Evolutionary conservation across 2,329 filamentous ascomycete genomes (phyloP).

Genomic region (Dactylellina cionopaga): DNA sequence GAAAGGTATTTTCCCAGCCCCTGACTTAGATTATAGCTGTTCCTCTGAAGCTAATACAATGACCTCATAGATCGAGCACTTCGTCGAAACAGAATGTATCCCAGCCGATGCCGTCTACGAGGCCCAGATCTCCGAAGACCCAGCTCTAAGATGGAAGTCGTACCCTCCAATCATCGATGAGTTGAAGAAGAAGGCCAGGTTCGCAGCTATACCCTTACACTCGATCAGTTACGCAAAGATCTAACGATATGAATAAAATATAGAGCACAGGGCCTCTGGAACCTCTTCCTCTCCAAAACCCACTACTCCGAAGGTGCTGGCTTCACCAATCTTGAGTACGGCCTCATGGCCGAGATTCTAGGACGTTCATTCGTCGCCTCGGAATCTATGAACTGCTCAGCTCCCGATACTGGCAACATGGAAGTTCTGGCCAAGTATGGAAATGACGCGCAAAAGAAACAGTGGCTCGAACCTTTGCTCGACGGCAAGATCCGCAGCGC

Average conservation of each 20-base stretch:
- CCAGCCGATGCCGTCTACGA: conserved; percentile 56
- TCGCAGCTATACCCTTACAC: conserved; percentile 58
- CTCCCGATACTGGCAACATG: conserved; percentile 95
- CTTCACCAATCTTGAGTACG: conserved; percentile 95
- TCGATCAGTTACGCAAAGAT: background rate
- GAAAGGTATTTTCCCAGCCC: conserved; percentile 52
- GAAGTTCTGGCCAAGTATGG: conserved; percentile 93
- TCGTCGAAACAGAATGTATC: conserved; percentile 88
- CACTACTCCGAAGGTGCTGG: conserved; percentile 96
- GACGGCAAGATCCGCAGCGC: conserved; percentile 86
- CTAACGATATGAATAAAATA: background rate
- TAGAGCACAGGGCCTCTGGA: conserved; percentile 85
- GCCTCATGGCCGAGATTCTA: conserved; percentile 94
- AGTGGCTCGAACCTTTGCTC: conserved; percentile 84
- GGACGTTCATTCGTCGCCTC: conserved; percentile 85
- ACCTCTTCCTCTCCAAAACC: conserved; percentile 94
- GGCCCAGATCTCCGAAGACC: conserved; percentile 56
- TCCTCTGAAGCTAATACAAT: background rate
- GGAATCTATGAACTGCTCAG: conserved; percentile 88
- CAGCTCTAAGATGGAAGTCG: conserved; percentile 62
- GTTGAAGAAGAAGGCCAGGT: conserved; percentile 79
- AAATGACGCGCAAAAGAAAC: conserved; percentile 81
- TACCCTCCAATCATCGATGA: conserved; percentile 87
- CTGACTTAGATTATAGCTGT: background rate
- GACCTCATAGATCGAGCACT: conserved; percentile 76